Conservation (phyloP, 2,329 filamentous ascomycete species). For the Monosporascus sp. region DNA sequence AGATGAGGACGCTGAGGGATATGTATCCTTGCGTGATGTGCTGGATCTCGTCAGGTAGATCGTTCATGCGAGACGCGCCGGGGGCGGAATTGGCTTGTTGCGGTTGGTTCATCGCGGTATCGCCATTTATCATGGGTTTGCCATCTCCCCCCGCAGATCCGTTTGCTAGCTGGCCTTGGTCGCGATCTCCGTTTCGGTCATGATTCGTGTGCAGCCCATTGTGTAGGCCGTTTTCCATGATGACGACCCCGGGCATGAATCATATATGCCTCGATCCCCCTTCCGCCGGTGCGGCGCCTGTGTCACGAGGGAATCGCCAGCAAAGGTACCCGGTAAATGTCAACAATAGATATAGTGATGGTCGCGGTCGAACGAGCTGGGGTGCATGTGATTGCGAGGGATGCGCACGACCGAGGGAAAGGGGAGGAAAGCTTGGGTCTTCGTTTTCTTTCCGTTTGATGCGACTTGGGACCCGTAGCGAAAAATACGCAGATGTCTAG, state of each 20-base stretch:
- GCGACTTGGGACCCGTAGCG: not conserved
- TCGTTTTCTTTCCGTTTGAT: not conserved
- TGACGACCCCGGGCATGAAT: conserved; percentile 47
- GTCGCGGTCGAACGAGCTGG: not conserved
- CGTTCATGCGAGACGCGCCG: conserved; percentile 41
- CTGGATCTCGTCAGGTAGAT: conserved; percentile 55
- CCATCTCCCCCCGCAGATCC: conserved; percentile 21
- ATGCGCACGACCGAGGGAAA: not conserved
- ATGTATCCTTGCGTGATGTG: conserved; percentile 76
- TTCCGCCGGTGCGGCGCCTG: conserved; percentile 27
- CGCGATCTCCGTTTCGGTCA: conserved; percentile 46
- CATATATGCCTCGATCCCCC: conserved; percentile 24
- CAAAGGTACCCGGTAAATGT: conserved; percentile 1
- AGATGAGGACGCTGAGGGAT: conserved; percentile 68
- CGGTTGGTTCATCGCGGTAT: conserved; percentile 13
- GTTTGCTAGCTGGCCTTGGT: conserved; percentile 34
- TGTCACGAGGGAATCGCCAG: conserved; percentile 14
- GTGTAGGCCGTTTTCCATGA: conserved; percentile 50
- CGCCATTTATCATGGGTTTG: conserved; percentile 25
- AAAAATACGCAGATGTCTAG: not conserved
- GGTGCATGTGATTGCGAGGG: not conserved
- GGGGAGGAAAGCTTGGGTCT: not conserved
- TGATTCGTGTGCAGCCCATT: conserved; percentile 51
- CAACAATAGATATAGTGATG: not conserved
- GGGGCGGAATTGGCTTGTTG: conserved; percentile 19